Evolutionary conservation across 495 filamentous ascomycete species (phyloP).

Genomic region (Penicillium manginii): DNA sequence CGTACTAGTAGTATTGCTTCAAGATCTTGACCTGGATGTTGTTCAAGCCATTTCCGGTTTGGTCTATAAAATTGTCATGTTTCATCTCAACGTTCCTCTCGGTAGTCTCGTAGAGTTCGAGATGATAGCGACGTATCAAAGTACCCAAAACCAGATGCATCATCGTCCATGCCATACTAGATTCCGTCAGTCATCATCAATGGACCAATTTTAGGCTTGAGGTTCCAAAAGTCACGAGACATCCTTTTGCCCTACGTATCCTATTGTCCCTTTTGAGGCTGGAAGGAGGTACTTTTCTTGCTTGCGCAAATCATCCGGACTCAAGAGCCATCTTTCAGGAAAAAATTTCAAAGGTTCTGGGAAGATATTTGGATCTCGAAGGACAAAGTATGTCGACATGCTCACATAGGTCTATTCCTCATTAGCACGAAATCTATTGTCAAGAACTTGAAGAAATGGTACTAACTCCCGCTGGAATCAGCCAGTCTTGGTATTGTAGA

Average conservation of each 20-base stretch:
- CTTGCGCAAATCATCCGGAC: conserved; percentile 17
- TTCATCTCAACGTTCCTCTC: conserved; percentile 32
- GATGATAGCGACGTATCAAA: conserved; percentile 7
- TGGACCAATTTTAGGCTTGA: too few species aligned
- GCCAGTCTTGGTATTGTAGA: conserved; percentile 25
- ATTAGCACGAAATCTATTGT: neutral
- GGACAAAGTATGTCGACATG: conserved; percentile 38
- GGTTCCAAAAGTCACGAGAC: neutral
- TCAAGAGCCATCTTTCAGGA: conserved; percentile 50
- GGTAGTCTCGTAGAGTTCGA: conserved; percentile 16
- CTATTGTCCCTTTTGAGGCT: conserved; percentile 47
- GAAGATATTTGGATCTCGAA: conserved; percentile 43
- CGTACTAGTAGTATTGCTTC: conserved; percentile 2
- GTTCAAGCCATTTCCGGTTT: conserved; percentile 26
- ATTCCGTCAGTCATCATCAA: neutral
- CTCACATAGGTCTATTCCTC: conserved; percentile 16
- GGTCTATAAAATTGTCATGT: conserved; percentile 33
- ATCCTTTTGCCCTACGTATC: conserved; percentile 51
- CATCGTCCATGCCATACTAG: conserved; percentile 8
- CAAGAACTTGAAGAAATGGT: too few species aligned
- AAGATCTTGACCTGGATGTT: conserved; percentile 28
- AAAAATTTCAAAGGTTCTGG: conserved; percentile 40
- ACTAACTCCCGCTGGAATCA: conserved; percentile 31
- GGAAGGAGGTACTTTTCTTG: conserved; percentile 43
- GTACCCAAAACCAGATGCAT: conserved; percentile 5